Evolutionary conservation across 116 monocot genomes (phyloP).

Genomic region (Iris pallida): DNA sequence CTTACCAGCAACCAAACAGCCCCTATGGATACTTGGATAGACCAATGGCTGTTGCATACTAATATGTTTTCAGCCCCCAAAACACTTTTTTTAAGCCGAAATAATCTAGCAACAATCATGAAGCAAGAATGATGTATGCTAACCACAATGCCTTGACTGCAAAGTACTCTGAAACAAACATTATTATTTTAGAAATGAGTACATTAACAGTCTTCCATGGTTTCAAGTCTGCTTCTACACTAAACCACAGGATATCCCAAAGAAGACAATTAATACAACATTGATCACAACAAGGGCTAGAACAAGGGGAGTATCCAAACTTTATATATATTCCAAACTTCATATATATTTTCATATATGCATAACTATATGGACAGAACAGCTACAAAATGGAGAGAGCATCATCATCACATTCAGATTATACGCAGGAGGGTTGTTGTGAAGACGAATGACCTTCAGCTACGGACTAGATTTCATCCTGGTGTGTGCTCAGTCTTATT

Average conservation of each 20-base stretch:
- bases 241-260: background rate
- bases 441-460: background rate
- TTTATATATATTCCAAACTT: background rate
- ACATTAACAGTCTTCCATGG: background rate
- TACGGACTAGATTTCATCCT: background rate
- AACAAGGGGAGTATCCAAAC: slow-evolving; percentile 2
- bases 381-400: slow-evolving; percentile 9
- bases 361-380: slow-evolving; percentile 11
- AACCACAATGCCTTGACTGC: too few species aligned
- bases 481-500: background rate
- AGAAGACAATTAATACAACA: background rate
- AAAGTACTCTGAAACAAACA: background rate
- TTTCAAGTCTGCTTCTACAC: background rate
- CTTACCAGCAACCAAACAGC: too few species aligned
- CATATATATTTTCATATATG: background rate
- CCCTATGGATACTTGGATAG: too few species aligned
- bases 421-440: background rate
- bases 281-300: background rate
- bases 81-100: too few species aligned
- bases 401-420: slow-evolving; percentile 7
- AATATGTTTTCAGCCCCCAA: too few species aligned
- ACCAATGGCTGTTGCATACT: too few species aligned
- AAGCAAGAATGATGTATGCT: too few species aligned
- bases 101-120: too few species aligned
- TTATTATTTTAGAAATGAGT: background rate